These are phyloP conservation scores for Ustanciosporium gigantosporum DNA, from an alignment of 1,284 basidiomycete genomes.

Conservation along the genomic window DNA sequence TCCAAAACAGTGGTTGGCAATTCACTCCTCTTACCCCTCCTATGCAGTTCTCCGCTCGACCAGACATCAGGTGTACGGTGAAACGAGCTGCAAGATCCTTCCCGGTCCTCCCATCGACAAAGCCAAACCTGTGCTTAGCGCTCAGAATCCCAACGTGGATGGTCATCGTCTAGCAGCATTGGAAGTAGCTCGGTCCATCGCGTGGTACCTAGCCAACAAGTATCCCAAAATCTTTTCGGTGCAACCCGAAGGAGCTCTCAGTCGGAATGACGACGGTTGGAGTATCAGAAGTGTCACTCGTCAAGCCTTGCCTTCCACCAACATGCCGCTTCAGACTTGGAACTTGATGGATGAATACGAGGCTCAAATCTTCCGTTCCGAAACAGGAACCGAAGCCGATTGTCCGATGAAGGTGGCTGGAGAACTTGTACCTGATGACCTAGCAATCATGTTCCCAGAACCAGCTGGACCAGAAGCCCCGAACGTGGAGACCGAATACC, in stretches of 20 bases:
- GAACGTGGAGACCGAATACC: no score
- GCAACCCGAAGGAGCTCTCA: background rate
- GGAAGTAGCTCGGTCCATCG: conserved; percentile 13
- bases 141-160: background rate
- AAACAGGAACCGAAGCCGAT: conserved; percentile 6
- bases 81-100: background rate
- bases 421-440: conserved; percentile 70
- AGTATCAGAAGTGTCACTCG: conserved; percentile 1
- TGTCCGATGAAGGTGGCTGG: conserved; percentile 22
- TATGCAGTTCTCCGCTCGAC: conserved; percentile 11
- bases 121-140: background rate
- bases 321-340: conserved; percentile 8
- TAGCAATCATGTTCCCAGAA: no score
- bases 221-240: conserved; percentile 17
- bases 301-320: background rate
- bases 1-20: conserved; percentile 7
- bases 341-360: conserved; percentile 2
- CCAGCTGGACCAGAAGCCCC: no score
- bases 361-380: no score
- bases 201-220: conserved; percentile 6
- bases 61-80: conserved; percentile 7
- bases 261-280: conserved; percentile 1
- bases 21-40: conserved; percentile 19
- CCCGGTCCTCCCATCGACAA: background rate
- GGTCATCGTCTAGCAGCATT: conserved; percentile 7